phyloP scores from a whole-genome alignment of 1,284 basidiomycete species.

The Somion occarium region DNA sequence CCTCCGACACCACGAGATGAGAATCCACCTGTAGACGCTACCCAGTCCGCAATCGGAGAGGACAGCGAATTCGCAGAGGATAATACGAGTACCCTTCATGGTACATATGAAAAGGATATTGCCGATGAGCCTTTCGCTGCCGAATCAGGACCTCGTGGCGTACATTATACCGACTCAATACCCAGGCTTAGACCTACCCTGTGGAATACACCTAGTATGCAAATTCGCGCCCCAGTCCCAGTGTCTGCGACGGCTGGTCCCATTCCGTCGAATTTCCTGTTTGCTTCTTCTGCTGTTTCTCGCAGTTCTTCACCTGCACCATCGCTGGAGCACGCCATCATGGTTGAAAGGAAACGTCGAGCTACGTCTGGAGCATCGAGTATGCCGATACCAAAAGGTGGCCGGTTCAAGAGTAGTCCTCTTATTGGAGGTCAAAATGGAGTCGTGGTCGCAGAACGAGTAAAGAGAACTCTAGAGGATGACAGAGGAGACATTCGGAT shows the following conservation, averaged over 20 bases:
- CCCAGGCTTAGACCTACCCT: not conserved
- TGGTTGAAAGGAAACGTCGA: slow-evolving; percentile 53
- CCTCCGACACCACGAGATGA: slow-evolving; percentile 40
- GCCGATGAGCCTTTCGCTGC: not conserved
- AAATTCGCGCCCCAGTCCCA: slow-evolving; percentile 12
- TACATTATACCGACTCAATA: not conserved
- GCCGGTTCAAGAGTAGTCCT: slow-evolving; percentile 68
- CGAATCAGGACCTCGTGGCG: not conserved
- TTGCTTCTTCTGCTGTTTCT: slow-evolving; percentile 18
- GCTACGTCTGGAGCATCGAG: slow-evolving; percentile 24
- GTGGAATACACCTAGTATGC: not conserved
- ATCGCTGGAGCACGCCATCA: slow-evolving; percentile 53
- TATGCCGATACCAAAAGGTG: slow-evolving; percentile 37
- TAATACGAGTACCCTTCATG: not conserved
- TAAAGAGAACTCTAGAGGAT: slow-evolving; percentile 23
- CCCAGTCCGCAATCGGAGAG: slow-evolving; percentile 8
- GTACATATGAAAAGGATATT: not conserved
- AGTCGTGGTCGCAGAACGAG: slow-evolving; percentile 37
- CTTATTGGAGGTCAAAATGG: slow-evolving; percentile 38
- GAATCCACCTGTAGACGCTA: slow-evolving; percentile 7
- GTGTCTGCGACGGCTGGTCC: slow-evolving; percentile 10
- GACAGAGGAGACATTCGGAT: slow-evolving; percentile 19
- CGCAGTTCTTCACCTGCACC: slow-evolving; percentile 43
- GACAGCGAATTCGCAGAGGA: not conserved
- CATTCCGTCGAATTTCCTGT: slow-evolving; percentile 8